Evolutionary conservation across 108 stramenopile species (phyloP), one percentile per base, ranked within the genome.

Genomic region (Cyclotella atomus): DNA sequence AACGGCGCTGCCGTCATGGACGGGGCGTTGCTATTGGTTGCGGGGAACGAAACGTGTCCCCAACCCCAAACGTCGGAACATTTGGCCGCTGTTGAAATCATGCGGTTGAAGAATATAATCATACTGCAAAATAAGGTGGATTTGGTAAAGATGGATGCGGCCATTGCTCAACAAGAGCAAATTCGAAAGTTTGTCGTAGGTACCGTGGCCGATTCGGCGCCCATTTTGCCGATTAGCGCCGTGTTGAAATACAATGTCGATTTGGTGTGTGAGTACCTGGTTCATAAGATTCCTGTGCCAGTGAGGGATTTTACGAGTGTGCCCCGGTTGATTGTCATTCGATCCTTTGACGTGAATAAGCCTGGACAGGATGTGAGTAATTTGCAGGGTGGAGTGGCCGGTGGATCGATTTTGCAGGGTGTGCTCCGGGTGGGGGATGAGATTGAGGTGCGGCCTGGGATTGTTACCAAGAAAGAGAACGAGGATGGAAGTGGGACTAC

Each of bases 1-100:
- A 99, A 99, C 92, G 99, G 99, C 61, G 99, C 99, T 27, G 99
- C 99, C 55, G 99, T 99, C 76, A 99, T 99, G 99, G 99, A 99
- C 84, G 99, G 98, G 25, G 99, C 99, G 27, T 85, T 99, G 38
- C 87, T 99, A 29, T 80, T 99, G 23, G 96, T 99, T n/a, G 99
- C 99, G 14, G 99, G 98, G 27, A 99, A 99, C 72, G 95, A 96
- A 85, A 91, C 97, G 23, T 99, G 99, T 84, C 99, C 99, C 32
- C 98, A 99, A 76, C 99, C 99, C 25, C 99, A 99, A 84, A 99
- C 99, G 2, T 93, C 92, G 25, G 99, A 99, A 84, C 99, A 99
- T 86, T 86, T 99, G 59, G 99, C 99, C 0, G 99, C 99, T 60
- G 97, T 99, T 29, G 99, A 99, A 89, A 99, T 99, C 85, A 99